A percentile compares a stretch with the other conserved stretches of the same genome.
These are phyloP conservation scores for Gastrodia elata DNA, from an alignment of 106 monocot species.

Conservation along the genomic window DNA sequence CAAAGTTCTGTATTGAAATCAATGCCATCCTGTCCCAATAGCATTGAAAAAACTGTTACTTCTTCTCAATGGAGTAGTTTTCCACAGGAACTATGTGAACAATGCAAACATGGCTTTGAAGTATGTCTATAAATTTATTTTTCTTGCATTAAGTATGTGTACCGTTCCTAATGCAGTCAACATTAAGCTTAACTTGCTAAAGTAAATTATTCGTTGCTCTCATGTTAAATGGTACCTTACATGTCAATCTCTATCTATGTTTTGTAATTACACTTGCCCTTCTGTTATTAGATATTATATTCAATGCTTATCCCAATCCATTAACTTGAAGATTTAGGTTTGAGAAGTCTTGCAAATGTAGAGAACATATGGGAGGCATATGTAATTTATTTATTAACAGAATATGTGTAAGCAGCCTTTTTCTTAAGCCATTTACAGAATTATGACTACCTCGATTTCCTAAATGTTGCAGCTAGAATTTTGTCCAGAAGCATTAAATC, in stretches of 20 bases:
- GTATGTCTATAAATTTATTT: conserved; percentile 22
- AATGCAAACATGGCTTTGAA: conserved; percentile 61
- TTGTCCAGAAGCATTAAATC: conserved; percentile 65
- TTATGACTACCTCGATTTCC: conserved; percentile 7
- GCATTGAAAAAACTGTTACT: conserved; percentile 1
- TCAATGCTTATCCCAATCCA: background rate
- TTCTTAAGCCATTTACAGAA: background rate
- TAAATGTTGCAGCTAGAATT: conserved; percentile 52
- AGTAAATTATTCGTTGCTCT: background rate
- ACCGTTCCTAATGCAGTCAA: background rate
- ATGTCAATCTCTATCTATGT: background rate
- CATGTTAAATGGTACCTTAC: background rate
- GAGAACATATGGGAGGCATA: background rate
- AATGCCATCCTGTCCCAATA: conserved; percentile 30
- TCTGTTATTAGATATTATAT: background rate
- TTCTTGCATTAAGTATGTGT: background rate
- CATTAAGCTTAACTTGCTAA: background rate
- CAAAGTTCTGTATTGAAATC: conserved; percentile 36
- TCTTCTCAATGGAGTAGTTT: conserved; percentile 19
- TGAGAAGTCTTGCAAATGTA: background rate
- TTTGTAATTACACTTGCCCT: background rate
- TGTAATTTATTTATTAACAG: background rate
- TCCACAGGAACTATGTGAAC: conserved; percentile 49
- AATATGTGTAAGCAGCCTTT: background rate
- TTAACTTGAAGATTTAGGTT: background rate